A percentile compares a stretch with the other conserved stretches of the same genome.
Evolutionary conservation across 1,139 yeast species (phyloP).

Genomic region (Candida neerlandica): DNA sequence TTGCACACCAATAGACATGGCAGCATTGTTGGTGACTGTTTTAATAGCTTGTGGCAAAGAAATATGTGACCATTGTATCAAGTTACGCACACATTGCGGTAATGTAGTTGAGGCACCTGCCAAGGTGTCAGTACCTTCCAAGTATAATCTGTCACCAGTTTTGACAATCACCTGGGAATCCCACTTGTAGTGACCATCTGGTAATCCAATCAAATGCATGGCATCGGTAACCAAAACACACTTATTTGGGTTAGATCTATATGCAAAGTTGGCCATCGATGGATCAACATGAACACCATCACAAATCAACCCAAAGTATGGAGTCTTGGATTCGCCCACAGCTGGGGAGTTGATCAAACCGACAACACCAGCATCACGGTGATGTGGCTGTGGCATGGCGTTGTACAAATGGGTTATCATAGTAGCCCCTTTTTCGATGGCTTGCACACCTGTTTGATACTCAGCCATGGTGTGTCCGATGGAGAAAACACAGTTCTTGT

Average conservation of each 20-base stretch:
- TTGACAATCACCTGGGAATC: slow-evolving; percentile 52
- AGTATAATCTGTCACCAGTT: slow-evolving; percentile 48
- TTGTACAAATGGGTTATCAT: slow-evolving; percentile 68
- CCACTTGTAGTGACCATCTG: slow-evolving; percentile 55
- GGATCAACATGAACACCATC: slow-evolving; percentile 70
- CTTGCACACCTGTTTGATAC: slow-evolving; percentile 51
- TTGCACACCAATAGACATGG: slow-evolving; percentile 48
- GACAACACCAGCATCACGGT: slow-evolving; percentile 60
- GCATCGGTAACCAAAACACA: slow-evolving; percentile 67
- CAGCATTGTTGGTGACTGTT: slow-evolving; percentile 61
- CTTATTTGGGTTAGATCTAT: slow-evolving; percentile 55
- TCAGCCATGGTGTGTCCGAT: slow-evolving; percentile 61
- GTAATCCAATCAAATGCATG: slow-evolving; percentile 56
- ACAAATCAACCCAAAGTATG: slow-evolving; percentile 60
- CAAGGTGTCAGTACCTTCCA: slow-evolving; percentile 60
- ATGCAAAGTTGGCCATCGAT: slow-evolving; percentile 55
- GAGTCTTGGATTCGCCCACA: slow-evolving; percentile 32
- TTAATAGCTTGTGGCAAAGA: slow-evolving; percentile 57
- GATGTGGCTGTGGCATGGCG: slow-evolving; percentile 72
- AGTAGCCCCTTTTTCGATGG: slow-evolving; percentile 54
- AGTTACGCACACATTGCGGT: slow-evolving; percentile 56
- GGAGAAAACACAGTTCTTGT: slow-evolving; percentile 45
- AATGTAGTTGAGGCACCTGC: slow-evolving; percentile 67
- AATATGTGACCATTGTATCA: slow-evolving; percentile 54
- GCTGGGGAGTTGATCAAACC: slow-evolving; percentile 53